Percentiles rank a stretch among this genome's conserved stretches.
Conservation (phyloP, 495 filamentous ascomycete species). For the Penicillium antarcticum region DNA sequence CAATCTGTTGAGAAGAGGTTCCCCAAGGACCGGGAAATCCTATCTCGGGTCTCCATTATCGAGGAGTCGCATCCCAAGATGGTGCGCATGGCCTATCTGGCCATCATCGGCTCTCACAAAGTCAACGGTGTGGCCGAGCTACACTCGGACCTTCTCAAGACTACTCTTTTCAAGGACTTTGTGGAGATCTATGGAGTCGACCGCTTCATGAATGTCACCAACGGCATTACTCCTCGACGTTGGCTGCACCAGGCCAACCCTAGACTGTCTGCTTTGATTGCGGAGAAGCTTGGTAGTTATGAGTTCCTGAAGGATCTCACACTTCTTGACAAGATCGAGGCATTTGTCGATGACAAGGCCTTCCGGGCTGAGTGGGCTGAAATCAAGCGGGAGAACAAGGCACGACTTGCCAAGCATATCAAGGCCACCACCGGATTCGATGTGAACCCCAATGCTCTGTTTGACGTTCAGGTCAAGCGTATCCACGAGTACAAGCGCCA, state of each 20-base stretch:
- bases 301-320: constrained; percentile 87
- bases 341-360: constrained; percentile 73
- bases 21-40: constrained; percentile 82
- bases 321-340: constrained; percentile 76
- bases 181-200: constrained; percentile 89
- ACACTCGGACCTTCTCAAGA: constrained; percentile 94
- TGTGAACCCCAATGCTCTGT: constrained; percentile 84
- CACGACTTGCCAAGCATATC: constrained; percentile 86
- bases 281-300: constrained; percentile 78
- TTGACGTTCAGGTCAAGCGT: constrained; percentile 97
- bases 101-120: constrained; percentile 96
- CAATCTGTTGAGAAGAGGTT: constrained; percentile 85
- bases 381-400: constrained; percentile 78
- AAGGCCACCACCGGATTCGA: constrained; percentile 71
- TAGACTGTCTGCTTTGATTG: constrained; percentile 84
- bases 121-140: constrained; percentile 98
- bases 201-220: constrained; percentile 98
- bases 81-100: constrained; percentile 93
- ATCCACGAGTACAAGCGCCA: constrained; percentile 99
- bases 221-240: constrained; percentile 90
- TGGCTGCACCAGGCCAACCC: constrained; percentile 99
- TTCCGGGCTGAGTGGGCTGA: constrained; percentile 91
- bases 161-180: constrained; percentile 99
- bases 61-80: constrained; percentile 98
- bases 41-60: constrained; percentile 86